phyloP scores from a whole-genome alignment of 768 basidiomycete genomes.

The Hysterangium stoloniferum region DNA sequence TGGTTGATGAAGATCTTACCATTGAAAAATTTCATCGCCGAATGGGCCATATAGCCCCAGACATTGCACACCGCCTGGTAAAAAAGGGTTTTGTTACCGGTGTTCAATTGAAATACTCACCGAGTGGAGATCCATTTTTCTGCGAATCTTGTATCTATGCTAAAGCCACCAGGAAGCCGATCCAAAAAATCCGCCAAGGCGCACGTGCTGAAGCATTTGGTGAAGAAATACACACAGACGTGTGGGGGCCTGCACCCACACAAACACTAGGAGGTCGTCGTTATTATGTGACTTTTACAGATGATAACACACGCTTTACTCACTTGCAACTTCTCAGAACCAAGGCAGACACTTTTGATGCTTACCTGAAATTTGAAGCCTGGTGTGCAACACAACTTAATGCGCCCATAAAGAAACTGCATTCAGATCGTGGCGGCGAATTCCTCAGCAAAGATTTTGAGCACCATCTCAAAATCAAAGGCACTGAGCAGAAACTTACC shows the following conservation, averaged over 20 bases:
- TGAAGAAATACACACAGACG: background rate
- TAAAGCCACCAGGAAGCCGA: conserved; percentile 16
- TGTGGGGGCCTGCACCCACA: conserved; percentile 1
- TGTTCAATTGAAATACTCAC: background rate
- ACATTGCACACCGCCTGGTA: background rate
- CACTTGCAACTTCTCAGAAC: conserved; percentile 1
- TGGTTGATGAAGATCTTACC: conserved; percentile 14
- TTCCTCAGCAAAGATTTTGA: background rate
- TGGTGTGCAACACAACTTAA: background rate
- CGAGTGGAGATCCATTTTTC: background rate
- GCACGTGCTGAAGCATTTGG: background rate
- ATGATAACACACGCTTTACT: background rate
- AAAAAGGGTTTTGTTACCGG: background rate
- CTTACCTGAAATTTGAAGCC: background rate
- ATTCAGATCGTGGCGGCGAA: too few species aligned
- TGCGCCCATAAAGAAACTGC: background rate
- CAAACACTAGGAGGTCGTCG: background rate
- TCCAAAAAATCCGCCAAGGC: background rate
- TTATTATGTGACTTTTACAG: conserved; percentile 12
- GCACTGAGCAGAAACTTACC: background rate
- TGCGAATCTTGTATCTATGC: conserved; percentile 11
- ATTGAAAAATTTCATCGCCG: conserved; percentile 10
- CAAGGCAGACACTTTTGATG: background rate
- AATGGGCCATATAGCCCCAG: conserved; percentile 7
- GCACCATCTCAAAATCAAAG: background rate